Evolutionary conservation across 2,329 filamentous ascomycete species (phyloP).

Genomic region (Pseudogymnoascus sp.): DNA sequence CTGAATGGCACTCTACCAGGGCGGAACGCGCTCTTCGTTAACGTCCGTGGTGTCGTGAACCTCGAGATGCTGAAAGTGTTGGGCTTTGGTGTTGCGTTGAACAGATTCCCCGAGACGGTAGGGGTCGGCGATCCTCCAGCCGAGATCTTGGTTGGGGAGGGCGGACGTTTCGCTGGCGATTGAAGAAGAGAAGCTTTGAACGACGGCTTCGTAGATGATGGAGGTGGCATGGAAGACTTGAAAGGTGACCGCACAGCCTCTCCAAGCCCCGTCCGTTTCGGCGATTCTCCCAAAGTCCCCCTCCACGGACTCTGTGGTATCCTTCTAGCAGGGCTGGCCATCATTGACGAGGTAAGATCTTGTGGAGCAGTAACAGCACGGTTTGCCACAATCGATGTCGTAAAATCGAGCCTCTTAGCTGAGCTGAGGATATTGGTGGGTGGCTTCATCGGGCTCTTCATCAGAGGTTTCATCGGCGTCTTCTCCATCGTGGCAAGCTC

Average conservation of each 20-base stretch:
- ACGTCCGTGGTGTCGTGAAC: constrained; percentile 25
- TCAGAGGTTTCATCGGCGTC: constrained; percentile 43
- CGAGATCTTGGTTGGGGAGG: constrained; percentile 26
- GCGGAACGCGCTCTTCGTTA: constrained; percentile 16
- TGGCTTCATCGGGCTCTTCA: constrained; percentile 49
- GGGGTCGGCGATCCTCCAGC: constrained; percentile 25
- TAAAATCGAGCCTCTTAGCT: constrained; percentile 32
- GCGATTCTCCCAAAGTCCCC: constrained; percentile 48
- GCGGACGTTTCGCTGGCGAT: constrained; percentile 26
- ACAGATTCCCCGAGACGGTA: background rate
- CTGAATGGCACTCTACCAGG: constrained; percentile 19
- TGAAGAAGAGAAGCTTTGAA: constrained; percentile 27
- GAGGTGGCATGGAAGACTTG: constrained; percentile 19
- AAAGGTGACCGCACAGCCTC: constrained; percentile 25
- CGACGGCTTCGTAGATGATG: constrained; percentile 20
- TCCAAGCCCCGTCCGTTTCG: constrained; percentile 36
- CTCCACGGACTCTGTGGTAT: constrained; percentile 45
- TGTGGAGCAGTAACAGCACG: constrained; percentile 27
- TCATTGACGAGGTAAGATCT: constrained; percentile 32
- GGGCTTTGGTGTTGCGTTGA: constrained; percentile 23
- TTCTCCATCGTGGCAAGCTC: constrained; percentile 48
- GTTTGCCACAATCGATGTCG: constrained; percentile 26
- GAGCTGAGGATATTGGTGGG: constrained; percentile 27
- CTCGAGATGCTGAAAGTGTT: constrained; percentile 26
- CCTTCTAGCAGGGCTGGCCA: constrained; percentile 50